Conservation (phyloP, 331 rosid genomes). For the Pyrus hybrid region DNA sequence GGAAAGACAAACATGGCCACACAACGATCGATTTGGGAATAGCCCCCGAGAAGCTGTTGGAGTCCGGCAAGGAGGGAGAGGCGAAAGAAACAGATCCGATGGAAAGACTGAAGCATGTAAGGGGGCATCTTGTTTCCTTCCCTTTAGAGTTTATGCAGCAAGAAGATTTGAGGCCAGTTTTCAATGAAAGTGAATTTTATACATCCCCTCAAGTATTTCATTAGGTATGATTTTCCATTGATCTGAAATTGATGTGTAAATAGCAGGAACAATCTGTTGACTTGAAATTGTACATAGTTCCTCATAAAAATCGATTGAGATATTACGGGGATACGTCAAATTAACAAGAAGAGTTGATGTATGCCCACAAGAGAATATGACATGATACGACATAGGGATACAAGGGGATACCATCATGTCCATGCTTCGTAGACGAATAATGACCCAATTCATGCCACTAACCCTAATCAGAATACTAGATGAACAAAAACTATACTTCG, state of each 20-base stretch:
- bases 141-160: slow-evolving; percentile 34
- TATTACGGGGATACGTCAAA: too few relatives aligned
- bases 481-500: too few relatives aligned
- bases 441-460: too few relatives aligned
- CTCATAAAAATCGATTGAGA: neutral
- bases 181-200: slow-evolving; percentile 43
- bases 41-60: slow-evolving; percentile 27
- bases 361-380: too few relatives aligned
- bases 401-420: too few relatives aligned
- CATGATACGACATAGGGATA: too few relatives aligned
- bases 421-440: too few relatives aligned
- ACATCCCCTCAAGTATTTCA: slow-evolving; percentile 37
- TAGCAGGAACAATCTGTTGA: neutral
- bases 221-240: too few relatives aligned
- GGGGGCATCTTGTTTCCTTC: slow-evolving; percentile 37
- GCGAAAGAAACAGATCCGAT: slow-evolving; percentile 17
- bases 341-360: too few relatives aligned
- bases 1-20: slow-evolving; percentile 33
- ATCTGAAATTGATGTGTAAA: neutral
- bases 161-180: slow-evolving; percentile 40
- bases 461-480: too few relatives aligned
- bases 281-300: slow-evolving; percentile 2
- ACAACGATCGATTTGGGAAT: slow-evolving; percentile 38
- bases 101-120: slow-evolving; percentile 27
- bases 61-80: slow-evolving; percentile 13